Evolutionary conservation across 1,284 basidiomycete genomes (phyloP).

Genomic region (Takashimella tepidaria): DNA sequence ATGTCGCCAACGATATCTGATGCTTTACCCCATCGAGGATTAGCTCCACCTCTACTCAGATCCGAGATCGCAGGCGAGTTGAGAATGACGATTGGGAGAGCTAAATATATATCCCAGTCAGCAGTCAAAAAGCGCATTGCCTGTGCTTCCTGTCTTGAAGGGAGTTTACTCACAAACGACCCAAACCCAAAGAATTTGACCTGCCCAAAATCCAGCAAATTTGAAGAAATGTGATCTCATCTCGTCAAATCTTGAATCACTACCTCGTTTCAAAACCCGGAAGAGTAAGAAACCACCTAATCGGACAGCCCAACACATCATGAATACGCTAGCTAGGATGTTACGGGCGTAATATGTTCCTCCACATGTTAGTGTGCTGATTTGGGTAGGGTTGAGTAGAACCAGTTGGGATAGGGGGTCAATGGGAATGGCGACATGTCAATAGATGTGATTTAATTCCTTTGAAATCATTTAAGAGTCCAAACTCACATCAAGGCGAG

Average conservation of each 20-base stretch:
- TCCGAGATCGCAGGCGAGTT: slow-evolving; percentile 64
- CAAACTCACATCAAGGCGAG: slow-evolving; percentile 39
- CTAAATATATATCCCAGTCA: too few species aligned
- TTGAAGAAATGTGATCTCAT: slow-evolving; percentile 63
- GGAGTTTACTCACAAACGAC: slow-evolving; percentile 50
- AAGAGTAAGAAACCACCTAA: slow-evolving; percentile 58
- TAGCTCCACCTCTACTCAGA: slow-evolving; percentile 48
- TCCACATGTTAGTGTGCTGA: slow-evolving; percentile 16
- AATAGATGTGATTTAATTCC: too few species aligned
- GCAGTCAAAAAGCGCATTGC: too few species aligned
- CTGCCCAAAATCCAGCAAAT: slow-evolving; percentile 55
- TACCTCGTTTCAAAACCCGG: slow-evolving; percentile 62
- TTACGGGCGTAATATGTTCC: slow-evolving; percentile 60
- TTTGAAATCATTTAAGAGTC: too few species aligned
- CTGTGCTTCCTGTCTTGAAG: too few species aligned
- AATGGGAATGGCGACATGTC: too few species aligned
- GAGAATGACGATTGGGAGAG: slow-evolving; percentile 60
- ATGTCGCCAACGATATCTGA: slow-evolving; percentile 66
- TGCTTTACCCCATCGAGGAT: slow-evolving; percentile 56
- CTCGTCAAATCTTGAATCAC: slow-evolving; percentile 62
- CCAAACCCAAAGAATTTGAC: slow-evolving; percentile 55
- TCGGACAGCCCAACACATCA: slow-evolving; percentile 62
- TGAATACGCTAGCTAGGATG: slow-evolving; percentile 55
- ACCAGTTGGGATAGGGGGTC: too few species aligned
- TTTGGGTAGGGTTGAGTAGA: too few species aligned